Evolutionary conservation across 352 stramenopile genomes (phyloP).

Genomic region (Phytopythium sindhum): DNA sequence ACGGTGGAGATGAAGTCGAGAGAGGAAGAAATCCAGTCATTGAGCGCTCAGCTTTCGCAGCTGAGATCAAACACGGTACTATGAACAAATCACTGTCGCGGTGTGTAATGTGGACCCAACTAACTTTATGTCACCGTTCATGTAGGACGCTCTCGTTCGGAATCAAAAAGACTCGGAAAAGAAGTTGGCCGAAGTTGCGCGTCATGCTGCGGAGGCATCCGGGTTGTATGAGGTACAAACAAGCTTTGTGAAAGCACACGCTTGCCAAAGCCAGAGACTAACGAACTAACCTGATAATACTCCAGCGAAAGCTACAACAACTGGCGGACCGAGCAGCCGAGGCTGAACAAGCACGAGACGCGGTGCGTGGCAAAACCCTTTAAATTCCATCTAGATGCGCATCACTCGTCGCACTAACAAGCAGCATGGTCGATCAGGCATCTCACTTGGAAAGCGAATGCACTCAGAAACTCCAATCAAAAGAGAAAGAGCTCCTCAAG

Average conservation of each 20-base stretch:
- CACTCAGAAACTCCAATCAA: slow-evolving; percentile 35
- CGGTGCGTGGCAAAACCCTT: slow-evolving; percentile 20
- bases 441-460: slow-evolving; percentile 47
- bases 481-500: slow-evolving; percentile 52
- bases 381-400: neutral
- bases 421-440: slow-evolving; percentile 13
- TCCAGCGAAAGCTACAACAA: slow-evolving; percentile 44
- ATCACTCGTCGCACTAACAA: slow-evolving; percentile 3
- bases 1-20: slow-evolving; percentile 38
- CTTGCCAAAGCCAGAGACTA: too few relatives aligned
- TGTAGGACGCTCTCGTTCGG: slow-evolving; percentile 33
- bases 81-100: neutral
- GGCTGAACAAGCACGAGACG: slow-evolving; percentile 58
- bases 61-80: slow-evolving; percentile 48
- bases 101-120: neutral
- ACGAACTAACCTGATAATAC: neutral
- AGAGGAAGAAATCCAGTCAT: slow-evolving; percentile 46
- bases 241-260: too few relatives aligned
- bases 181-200: slow-evolving; percentile 26
- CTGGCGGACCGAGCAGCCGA: slow-evolving; percentile 40
- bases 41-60: slow-evolving; percentile 47
- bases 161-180: slow-evolving; percentile 58
- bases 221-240: slow-evolving; percentile 2
- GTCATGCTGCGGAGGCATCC: neutral
- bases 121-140: neutral